Evolutionary conservation across 2,329 filamentous ascomycete species (phyloP).

Genomic region (Claviceps purpurea): DNA sequence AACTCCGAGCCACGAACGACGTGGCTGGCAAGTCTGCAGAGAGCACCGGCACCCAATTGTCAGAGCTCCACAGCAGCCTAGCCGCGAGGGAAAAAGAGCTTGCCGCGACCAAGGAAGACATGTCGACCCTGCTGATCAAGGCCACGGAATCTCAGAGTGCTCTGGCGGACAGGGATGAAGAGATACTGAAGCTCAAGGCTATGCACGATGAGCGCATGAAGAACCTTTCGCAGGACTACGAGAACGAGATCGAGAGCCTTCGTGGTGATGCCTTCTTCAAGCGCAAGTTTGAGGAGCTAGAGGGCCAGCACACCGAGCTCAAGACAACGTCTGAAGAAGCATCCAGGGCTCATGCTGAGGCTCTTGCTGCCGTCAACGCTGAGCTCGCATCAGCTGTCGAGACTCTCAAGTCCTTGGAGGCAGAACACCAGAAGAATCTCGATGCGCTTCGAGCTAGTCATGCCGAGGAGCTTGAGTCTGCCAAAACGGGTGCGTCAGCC

Average conservation of each 20-base stretch:
- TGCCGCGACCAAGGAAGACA: constrained; percentile 26
- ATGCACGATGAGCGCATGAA: constrained; percentile 46
- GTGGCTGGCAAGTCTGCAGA: constrained; percentile 32
- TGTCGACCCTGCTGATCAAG: constrained; percentile 32
- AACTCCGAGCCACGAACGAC: constrained; percentile 35
- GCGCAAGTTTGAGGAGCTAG: constrained; percentile 48
- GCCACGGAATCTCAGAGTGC: constrained; percentile 34
- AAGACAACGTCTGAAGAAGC: constrained; percentile 22
- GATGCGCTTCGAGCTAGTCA: constrained; percentile 43
- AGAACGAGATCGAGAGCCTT: constrained; percentile 51
- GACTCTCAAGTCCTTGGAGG: constrained; percentile 36
- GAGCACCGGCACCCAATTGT: constrained; percentile 24
- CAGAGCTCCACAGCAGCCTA: constrained; percentile 25
- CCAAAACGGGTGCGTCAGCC: constrained; percentile 37
- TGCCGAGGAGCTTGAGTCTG: constrained; percentile 43
- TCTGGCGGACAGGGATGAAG: constrained; percentile 32
- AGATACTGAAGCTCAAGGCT: constrained; percentile 36
- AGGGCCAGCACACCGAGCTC: constrained; percentile 41
- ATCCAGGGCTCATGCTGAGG: constrained; percentile 25
- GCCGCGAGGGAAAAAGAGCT: constrained; percentile 33
- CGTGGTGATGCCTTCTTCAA: constrained; percentile 51
- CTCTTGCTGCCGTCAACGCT: constrained; percentile 28
- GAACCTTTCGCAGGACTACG: constrained; percentile 46
- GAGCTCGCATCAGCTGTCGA: constrained; percentile 30
- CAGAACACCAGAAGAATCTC: constrained; percentile 39